phyloP scores from a whole-genome alignment of 1,284 basidiomycete genomes.

The Microbotryum silenes-acaulis region DNA sequence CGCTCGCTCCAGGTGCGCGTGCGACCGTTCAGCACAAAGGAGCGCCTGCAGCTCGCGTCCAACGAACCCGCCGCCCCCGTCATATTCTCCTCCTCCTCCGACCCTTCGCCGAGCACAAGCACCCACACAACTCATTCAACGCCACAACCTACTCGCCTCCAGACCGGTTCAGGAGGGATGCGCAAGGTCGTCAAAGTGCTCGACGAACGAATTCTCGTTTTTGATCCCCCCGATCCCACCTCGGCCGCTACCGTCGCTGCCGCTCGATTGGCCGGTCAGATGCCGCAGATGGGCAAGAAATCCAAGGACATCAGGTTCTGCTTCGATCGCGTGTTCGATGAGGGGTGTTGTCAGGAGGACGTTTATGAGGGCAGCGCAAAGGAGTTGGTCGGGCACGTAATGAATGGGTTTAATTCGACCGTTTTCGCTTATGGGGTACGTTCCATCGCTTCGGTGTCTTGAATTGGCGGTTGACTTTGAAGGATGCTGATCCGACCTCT shows the following conservation, averaged over 20 bases:
- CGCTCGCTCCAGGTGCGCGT: conserved; percentile 57
- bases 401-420: conserved; percentile 93
- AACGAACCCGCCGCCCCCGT: conserved; percentile 18
- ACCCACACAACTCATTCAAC: conserved; percentile 42
- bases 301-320: conserved; percentile 58
- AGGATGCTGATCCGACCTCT: not conserved
- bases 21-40: conserved; percentile 74
- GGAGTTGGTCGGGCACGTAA: conserved; percentile 68
- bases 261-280: not conserved
- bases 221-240: conserved; percentile 85
- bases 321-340: conserved; percentile 84
- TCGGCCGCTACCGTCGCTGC: conserved; percentile 40
- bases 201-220: conserved; percentile 60
- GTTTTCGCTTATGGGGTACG: conserved; percentile 94
- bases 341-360: conserved; percentile 68
- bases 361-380: conserved; percentile 78
- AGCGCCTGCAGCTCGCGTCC: conserved; percentile 58
- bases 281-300: conserved; percentile 30
- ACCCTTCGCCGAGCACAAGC: conserved; percentile 4
- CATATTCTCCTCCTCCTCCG: conserved; percentile 19
- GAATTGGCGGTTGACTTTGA: not conserved
- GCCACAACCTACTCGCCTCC: conserved; percentile 53
- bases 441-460: conserved; percentile 20
- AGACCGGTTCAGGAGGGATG: conserved; percentile 40
- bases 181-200: conserved; percentile 56